Evolutionary conservation across 352 stramenopile species (phyloP).

Genomic region (Phytophthora vignae): DNA sequence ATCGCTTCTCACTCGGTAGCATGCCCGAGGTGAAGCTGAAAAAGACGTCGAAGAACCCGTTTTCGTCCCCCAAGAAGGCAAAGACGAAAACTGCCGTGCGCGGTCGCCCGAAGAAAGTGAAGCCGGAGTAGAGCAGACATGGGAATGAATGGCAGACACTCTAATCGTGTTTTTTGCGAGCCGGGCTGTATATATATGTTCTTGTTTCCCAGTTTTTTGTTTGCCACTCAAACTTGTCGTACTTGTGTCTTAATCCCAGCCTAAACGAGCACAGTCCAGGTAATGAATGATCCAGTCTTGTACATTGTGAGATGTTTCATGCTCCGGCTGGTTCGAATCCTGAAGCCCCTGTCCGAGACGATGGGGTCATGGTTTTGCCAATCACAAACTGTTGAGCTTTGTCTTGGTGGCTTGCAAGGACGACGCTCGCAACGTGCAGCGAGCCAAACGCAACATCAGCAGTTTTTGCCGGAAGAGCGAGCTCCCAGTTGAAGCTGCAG

Average conservation of each 20-base stretch:
- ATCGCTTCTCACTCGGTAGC: conserved; percentile 79
- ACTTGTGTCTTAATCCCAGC: conserved; percentile 1
- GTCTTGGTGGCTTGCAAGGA: conserved; percentile 2
- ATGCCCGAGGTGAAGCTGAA: conserved; percentile 85
- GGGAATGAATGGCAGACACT: neutral
- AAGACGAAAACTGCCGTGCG: conserved; percentile 32
- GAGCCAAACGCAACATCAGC: conserved; percentile 6
- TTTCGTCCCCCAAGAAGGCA: conserved; percentile 43
- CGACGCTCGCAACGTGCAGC: conserved; percentile 13
- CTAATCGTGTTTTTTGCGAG: neutral
- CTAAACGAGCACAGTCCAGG: too few species aligned
- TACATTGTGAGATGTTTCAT: too few species aligned
- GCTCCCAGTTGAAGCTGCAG: conserved; percentile 7
- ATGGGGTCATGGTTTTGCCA: too few species aligned
- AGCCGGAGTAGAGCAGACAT: conserved; percentile 24
- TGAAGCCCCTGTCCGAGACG: too few species aligned
- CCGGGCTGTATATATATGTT: conserved; percentile 25
- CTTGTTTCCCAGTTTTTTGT: neutral
- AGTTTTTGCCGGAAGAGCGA: neutral
- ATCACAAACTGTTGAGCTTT: conserved; percentile 9
- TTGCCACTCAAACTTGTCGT: too few species aligned
- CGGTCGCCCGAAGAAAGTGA: conserved; percentile 45
- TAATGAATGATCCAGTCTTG: too few species aligned
- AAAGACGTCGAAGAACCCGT: conserved; percentile 85
- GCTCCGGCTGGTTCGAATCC: too few species aligned